These are phyloP conservation scores for Aureobasidium sp. DNA, from an alignment of 2,329 filamentous ascomycete species.

Conservation along the genomic window DNA sequence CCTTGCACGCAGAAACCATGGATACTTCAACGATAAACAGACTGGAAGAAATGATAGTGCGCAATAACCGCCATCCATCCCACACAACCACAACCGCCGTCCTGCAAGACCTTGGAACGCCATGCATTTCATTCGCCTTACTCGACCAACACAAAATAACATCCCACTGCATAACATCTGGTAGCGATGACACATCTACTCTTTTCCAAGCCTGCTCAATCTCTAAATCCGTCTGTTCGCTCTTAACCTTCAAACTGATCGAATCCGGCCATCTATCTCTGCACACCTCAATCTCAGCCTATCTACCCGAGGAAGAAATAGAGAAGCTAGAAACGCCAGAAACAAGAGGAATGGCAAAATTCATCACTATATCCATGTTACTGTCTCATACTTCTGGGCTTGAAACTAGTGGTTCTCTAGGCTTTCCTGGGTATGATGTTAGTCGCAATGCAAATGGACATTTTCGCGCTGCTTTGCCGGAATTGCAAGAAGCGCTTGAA, in stretches of 20 bases:
- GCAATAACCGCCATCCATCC: background rate
- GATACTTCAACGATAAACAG: background rate
- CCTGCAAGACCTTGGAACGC: background rate
- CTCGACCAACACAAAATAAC: background rate
- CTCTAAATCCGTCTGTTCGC: slow-evolving; percentile 19
- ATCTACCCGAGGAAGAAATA: slow-evolving; percentile 11
- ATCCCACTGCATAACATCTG: background rate
- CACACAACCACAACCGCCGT: background rate
- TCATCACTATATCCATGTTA: slow-evolving; percentile 19
- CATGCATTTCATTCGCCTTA: background rate
- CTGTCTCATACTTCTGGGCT: slow-evolving; percentile 20
- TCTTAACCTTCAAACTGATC: slow-evolving; percentile 18
- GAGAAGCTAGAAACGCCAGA: slow-evolving; percentile 12
- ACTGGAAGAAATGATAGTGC: background rate
- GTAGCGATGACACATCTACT: slow-evolving; percentile 16
- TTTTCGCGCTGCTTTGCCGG: background rate
- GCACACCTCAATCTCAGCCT: slow-evolving; percentile 14
- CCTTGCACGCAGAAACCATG: background rate
- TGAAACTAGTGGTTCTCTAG: slow-evolving; percentile 13
- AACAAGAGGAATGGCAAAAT: slow-evolving; percentile 15
- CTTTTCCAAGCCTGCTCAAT: slow-evolving; percentile 22
- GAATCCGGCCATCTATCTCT: slow-evolving; percentile 17
- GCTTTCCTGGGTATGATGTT: slow-evolving; percentile 19
- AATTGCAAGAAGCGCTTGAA: slow-evolving; percentile 12
- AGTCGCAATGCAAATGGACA: slow-evolving; percentile 6